These are phyloP conservation scores for Phytophthora cryptogea DNA, from an alignment of 352 stramenopile genomes.

Conservation along the genomic window DNA sequence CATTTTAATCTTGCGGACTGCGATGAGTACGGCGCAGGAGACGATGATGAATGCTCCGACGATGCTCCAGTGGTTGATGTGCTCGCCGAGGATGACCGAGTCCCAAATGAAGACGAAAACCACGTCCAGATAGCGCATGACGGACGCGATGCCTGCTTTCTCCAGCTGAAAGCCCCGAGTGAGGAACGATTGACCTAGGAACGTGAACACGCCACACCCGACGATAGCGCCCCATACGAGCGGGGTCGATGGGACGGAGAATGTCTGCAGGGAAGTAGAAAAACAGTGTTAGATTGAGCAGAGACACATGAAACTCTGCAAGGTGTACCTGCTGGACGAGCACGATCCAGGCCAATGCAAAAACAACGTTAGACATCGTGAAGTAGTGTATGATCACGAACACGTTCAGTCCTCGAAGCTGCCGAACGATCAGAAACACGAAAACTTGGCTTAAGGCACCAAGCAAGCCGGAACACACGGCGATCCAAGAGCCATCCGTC, in stretches of 20 bases:
- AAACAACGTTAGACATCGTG: slow-evolving; percentile 39
- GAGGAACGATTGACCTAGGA: slow-evolving; percentile 53
- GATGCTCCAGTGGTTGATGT: slow-evolving; percentile 50
- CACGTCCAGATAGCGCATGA: slow-evolving; percentile 75
- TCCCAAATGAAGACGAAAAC: slow-evolving; percentile 76
- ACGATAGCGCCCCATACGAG: slow-evolving; percentile 41
- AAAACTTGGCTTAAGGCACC: slow-evolving; percentile 47
- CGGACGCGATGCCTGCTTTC: slow-evolving; percentile 54
- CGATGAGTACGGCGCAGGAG: slow-evolving; percentile 43
- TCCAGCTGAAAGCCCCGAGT: slow-evolving; percentile 69
- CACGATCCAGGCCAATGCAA: slow-evolving; percentile 35
- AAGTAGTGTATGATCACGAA: slow-evolving; percentile 62
- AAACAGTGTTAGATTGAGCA: neutral
- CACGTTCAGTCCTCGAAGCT: slow-evolving; percentile 42
- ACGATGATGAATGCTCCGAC: slow-evolving; percentile 54
- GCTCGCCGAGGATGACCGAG: slow-evolving; percentile 45
- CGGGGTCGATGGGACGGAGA: slow-evolving; percentile 30
- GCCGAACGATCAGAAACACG: slow-evolving; percentile 49
- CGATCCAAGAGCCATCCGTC: slow-evolving; percentile 22
- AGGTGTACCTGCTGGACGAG: slow-evolving; percentile 40
- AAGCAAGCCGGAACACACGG: slow-evolving; percentile 38
- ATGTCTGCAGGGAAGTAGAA: slow-evolving; percentile 9
- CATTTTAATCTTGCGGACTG: slow-evolving; percentile 43
- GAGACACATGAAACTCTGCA: neutral
- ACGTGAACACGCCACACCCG: slow-evolving; percentile 40